Conservation (phyloP, 257 asterid species). For the Paulownia fortunei region DNA sequence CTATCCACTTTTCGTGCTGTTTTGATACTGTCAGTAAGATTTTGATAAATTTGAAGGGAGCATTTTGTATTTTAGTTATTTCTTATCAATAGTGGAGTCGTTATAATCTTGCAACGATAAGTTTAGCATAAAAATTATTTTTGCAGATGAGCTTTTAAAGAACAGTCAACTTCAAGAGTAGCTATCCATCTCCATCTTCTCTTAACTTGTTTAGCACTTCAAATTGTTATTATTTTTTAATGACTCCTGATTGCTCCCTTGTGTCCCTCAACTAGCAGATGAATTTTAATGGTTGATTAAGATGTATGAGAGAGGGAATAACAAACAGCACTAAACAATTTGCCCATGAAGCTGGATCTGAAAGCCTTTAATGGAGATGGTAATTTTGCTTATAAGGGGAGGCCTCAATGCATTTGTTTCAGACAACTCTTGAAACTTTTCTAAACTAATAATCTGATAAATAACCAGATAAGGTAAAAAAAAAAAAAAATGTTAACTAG, state of each 20-base stretch:
- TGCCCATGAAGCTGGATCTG: not conserved
- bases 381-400: not conserved
- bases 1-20: constrained; percentile 44
- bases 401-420: not conserved
- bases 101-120: constrained; percentile 47
- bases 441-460: not conserved
- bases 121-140: constrained; percentile 17
- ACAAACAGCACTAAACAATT: constrained; percentile 20
- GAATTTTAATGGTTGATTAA: constrained; percentile 17
- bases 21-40: constrained; percentile 13
- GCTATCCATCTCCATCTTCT: constrained; percentile 53
- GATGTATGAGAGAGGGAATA: constrained; percentile 21
- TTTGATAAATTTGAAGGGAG: constrained; percentile 22
- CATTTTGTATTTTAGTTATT: constrained; percentile 38
- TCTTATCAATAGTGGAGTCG: constrained; percentile 38
- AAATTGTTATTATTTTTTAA: constrained; percentile 16
- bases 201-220: constrained; percentile 57
- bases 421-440: not conserved
- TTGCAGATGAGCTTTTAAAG: constrained; percentile 25
- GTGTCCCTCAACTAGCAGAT: constrained; percentile 34
- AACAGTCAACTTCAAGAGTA: constrained; percentile 42
- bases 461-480: not conserved
- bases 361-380: not conserved
- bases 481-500: not conserved
- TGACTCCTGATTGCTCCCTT: constrained; percentile 25